These are phyloP conservation scores for Piromyces finnis DNA, from an alignment of 192 early-diverging fungal species.

Conservation along the genomic window DNA sequence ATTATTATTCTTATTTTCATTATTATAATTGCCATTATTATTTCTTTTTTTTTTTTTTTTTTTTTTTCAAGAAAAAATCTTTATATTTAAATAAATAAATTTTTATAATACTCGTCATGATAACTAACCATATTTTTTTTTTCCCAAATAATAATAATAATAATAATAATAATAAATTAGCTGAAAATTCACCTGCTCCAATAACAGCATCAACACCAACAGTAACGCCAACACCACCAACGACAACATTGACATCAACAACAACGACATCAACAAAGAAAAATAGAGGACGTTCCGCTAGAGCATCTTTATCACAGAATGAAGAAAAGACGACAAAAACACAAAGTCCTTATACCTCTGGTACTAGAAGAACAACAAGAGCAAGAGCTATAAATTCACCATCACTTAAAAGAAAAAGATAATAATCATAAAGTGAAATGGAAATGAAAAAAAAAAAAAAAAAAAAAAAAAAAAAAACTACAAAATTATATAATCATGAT, in stretches of 20 bases:
- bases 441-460: no score
- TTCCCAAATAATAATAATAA: no score
- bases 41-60: no score
- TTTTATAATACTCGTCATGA: no score
- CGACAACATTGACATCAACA: not conserved
- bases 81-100: no score
- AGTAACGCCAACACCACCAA: not conserved
- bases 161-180: not conserved
- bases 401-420: not conserved
- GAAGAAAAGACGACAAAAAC: not conserved
- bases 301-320: not conserved
- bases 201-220: not conserved
- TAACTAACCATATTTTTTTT: no score
- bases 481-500: no score
- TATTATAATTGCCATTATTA: no score
- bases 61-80: no score
- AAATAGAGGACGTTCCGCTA: not conserved
- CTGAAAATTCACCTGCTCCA: not conserved
- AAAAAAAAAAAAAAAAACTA: no score
- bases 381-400: not conserved
- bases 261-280: not conserved
- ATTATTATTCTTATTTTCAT: no score
- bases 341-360: not conserved
- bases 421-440: not conserved
- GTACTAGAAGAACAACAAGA: not conserved